Base-by-base conservation (phyloP, 495 filamentous ascomycete species). In the Xylaria curta region DNA sequence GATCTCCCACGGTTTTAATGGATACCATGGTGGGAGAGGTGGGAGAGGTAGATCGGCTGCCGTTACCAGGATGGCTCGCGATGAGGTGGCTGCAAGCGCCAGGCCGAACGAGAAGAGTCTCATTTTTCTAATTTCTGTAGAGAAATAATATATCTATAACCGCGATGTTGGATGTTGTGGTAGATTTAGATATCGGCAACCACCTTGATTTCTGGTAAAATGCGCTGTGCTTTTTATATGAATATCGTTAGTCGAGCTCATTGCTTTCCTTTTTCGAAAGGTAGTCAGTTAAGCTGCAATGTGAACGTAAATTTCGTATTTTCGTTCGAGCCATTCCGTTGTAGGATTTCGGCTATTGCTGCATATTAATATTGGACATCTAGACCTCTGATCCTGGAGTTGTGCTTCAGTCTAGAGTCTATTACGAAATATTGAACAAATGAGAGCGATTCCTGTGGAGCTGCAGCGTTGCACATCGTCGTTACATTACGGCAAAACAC, bases 1-100 rank as follows among this genome's bases (percentile, higher is more conserved):
- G 49, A 77, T 58, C 36, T 72, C 46, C 76, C 72, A 77, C 0
- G 73, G 56, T 44, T 72, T 44, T 13, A 77, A 66, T 5, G 76
- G 76, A 53, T 77, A 77, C 76, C 76, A 77, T 10, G 76, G 71
- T 5, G 65, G 59, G 19, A 73, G 58, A n/a, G 71, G 65, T 10
- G 76, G 75, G 15, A 60, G 19, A 36, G 71, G 51, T 28, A 70
- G 69, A 24, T 75, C 73, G 56, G 58, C 42, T 24, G 75, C 66
- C 3, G 68, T 44, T n/a, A 47, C 70, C 13, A 67, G 13, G 21
- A 59, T 19, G 15, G 26, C 51, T 62, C 63, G 75, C 13, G 47
- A 73, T 33, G 73, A 53, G 33, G 69, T 19, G 5, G 49, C 49
- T 36, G 51, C 60, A 51, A 66, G 49, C 24, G 49, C 46, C 56